Percentiles rank a stretch among this genome's conserved stretches.
phyloP scores from a whole-genome alignment of 2,329 filamentous ascomycete genomes.

The Paraconiothyrium brasiliense region DNA sequence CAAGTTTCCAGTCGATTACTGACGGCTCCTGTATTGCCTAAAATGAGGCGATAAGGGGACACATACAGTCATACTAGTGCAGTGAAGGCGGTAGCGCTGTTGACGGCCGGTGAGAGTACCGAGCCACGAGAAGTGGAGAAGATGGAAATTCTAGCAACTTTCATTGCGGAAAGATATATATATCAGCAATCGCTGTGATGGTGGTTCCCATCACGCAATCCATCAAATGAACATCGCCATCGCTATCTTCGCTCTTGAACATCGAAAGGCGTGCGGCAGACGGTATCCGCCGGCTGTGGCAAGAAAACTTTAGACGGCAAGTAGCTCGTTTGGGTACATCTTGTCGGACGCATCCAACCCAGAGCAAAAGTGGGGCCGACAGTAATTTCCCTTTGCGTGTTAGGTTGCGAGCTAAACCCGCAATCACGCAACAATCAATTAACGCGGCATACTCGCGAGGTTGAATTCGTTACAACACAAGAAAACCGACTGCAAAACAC shows the following conservation, averaged over 20 bases:
- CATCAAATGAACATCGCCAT: conserved; percentile 1
- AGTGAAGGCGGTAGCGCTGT: neutral
- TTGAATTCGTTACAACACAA: neutral
- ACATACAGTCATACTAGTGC: neutral
- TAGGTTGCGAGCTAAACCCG: neutral
- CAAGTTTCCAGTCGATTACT: neutral
- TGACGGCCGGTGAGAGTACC: neutral
- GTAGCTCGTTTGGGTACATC: conserved; percentile 2
- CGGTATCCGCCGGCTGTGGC: neutral
- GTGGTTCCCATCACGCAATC: conserved; percentile 5
- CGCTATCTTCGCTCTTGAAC: neutral
- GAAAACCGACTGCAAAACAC: neutral
- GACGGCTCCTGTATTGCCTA: neutral
- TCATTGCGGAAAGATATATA: neutral
- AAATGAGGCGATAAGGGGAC: neutral
- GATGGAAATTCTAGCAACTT: neutral
- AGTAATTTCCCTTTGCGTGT: neutral
- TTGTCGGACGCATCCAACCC: neutral
- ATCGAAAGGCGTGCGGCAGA: neutral
- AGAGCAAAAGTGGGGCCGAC: conserved; percentile 3
- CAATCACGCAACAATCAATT: neutral
- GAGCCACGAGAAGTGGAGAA: neutral
- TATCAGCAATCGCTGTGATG: neutral
- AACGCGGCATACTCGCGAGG: neutral
- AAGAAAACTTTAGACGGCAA: neutral